A percentile compares a stretch with the other conserved stretches of the same genome.
phyloP scores from a whole-genome alignment of 176 grass and related monocot genomes.

The Oropetium thomaeum region DNA sequence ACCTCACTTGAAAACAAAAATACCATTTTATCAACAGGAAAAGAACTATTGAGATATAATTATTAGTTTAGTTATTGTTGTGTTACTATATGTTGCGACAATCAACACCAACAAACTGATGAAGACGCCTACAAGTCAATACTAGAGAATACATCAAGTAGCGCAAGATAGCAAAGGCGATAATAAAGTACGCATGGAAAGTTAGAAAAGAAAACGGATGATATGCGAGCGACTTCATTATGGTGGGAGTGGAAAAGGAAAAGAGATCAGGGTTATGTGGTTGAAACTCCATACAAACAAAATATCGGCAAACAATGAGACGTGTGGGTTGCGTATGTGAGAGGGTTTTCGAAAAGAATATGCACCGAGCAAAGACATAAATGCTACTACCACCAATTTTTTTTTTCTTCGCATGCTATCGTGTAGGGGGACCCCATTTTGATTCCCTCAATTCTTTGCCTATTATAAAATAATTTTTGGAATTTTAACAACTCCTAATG shows the following conservation, averaged over 20 bases:
- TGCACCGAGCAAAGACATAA: slow-evolving; percentile 41
- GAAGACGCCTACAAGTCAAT: slow-evolving; percentile 5
- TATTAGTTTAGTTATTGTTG: no score
- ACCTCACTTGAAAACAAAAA: no score
- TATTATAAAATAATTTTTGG: not conserved
- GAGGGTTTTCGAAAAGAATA: slow-evolving; percentile 33
- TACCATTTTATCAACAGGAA: no score
- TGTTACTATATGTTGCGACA: not conserved
- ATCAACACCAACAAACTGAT: not conserved
- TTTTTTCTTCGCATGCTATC: not conserved
- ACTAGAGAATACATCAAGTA: not conserved
- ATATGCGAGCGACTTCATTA: slow-evolving; percentile 12
- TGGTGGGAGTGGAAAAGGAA: slow-evolving; percentile 31
- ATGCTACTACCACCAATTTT: slow-evolving; percentile 26
- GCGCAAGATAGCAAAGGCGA: slow-evolving; percentile 24
- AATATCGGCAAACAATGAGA: slow-evolving; percentile 43
- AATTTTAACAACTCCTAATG: not conserved
- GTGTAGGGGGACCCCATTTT: slow-evolving; percentile 21
- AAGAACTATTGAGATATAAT: no score
- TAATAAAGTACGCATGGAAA: slow-evolving; percentile 34
- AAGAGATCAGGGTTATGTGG: slow-evolving; percentile 51
- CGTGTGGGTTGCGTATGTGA: slow-evolving; percentile 30
- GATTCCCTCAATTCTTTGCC: slow-evolving; percentile 30
- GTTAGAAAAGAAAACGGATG: not conserved
- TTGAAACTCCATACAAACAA: slow-evolving; percentile 38